phyloP scores from a whole-genome alignment of 495 filamentous ascomycete species.

The Talaromyces proteolyticus region DNA sequence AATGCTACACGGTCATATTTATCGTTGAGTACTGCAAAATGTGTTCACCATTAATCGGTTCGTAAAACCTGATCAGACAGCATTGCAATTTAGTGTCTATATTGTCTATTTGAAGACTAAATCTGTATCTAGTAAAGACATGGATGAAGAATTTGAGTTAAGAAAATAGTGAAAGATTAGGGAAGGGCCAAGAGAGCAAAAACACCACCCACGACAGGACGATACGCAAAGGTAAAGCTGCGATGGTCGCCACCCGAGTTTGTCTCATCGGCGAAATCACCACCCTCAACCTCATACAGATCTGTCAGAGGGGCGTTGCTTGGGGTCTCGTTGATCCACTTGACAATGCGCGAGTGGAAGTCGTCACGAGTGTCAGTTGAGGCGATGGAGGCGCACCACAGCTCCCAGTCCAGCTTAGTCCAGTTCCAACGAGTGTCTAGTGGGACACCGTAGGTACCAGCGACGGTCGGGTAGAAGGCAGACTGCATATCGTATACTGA shows the following conservation, averaged over 20 bases:
- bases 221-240: constrained; percentile 34
- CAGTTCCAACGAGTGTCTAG: constrained; percentile 43
- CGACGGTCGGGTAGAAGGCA: constrained; percentile 42
- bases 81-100: too few relatives aligned
- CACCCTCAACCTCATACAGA: constrained; percentile 41
- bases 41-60: too few relatives aligned
- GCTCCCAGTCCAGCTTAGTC: constrained; percentile 47
- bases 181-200: constrained; percentile 36
- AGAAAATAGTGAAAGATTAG: too few relatives aligned
- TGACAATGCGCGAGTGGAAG: constrained; percentile 40
- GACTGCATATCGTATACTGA: constrained; percentile 50
- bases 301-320: constrained; percentile 49
- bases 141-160: too few relatives aligned
- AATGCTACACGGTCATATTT: too few relatives aligned
- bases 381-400: constrained; percentile 43
- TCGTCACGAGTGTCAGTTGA: constrained; percentile 29
- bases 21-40: too few relatives aligned
- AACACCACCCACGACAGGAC: constrained; percentile 49
- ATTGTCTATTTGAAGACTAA: too few relatives aligned
- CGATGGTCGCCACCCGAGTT: constrained; percentile 2
- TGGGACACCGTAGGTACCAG: constrained; percentile 39
- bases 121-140: too few relatives aligned
- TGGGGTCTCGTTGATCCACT: constrained; percentile 49
- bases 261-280: constrained; percentile 13
- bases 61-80: too few relatives aligned